Base-by-base conservation (phyloP, 306 rosid species). In the Vicia sativa region DNA sequence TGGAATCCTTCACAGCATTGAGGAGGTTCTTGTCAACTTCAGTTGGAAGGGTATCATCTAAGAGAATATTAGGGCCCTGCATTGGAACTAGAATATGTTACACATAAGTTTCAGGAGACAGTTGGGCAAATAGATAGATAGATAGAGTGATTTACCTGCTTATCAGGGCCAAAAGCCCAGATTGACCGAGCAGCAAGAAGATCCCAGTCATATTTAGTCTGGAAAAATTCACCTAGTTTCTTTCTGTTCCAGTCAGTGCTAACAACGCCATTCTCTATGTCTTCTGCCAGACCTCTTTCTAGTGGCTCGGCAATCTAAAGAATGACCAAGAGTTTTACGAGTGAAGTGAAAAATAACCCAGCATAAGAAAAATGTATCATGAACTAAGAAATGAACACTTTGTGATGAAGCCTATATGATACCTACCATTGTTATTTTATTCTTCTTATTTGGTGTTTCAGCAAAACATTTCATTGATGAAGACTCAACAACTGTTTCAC, bases 381-480 rank as follows among this genome's bases (percentile, higher is more conserved):
- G 43, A 77, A 46, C 67, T 62, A 62, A 70, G 41, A 42, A 7
- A 46, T 46, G 62, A 48, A 25, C 6, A 6, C 12, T 58, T 59
- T 16, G 16, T 57, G 42, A 66, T 14, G 38, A 37, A 59, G 25
- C 63, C 50, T 14, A n/a, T 23, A 62, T 37, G 55, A 31, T 38
- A 21, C 86, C 53, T 79, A 93, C 99, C 99, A 93, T 90, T 62
- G 99, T 93, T 79, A 90, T 93, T 85, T 93, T 93, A 67, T 93
- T 93, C 96, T 93, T 93, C 80, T 90, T 93, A 87, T 93, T 90
- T 50, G 96, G 96, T 42, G 97, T 90, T 82, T 93, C 97, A 56
- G 99, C 99, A 83, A 93, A 93, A 78, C 99, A 93, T 71, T 90
- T 93, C 97, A 93, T 93, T 16, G 99, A 93, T n/a, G 99, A 93